Base-by-base conservation (phyloP, 2,329 filamentous ascomycete species). In the Simplicillium sp. region DNA sequence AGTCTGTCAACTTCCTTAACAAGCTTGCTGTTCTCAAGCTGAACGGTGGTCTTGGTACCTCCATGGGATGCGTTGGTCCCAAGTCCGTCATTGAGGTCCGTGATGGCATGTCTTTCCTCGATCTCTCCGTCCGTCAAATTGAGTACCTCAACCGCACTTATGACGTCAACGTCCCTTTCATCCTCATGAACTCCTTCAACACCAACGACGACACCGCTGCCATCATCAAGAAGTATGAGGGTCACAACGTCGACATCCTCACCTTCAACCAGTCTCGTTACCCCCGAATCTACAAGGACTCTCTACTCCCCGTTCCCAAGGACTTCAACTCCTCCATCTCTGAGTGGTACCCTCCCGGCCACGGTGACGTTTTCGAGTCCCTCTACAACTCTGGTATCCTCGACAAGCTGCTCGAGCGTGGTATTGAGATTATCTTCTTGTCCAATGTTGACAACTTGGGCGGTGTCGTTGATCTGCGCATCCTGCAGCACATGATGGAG, bases 141-240 rank as follows among this genome's bases (percentile, higher is more conserved):
- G 92, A 98, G 73, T 94, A 88, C 75, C 83, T 98, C 54, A 98
- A 98, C 83, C 85, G 89, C 66, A 97, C 88, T 50, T 97, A 96
- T 73, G 79, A 84, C 55, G 87, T 94, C 65, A 97, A 96, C 62
- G 92, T 98, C 29, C 92, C 92, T 37, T 96, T 98, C 67, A 82
- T 98, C 53, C 82, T 98, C 55, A 98, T 98, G 92, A 98, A 98
- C 82, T 97, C 92, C 42, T 98, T 98, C 85, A 98, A 98, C 80
- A 98, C 92, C 62, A 89, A 98, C 65, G 80, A 90, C 57, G 92
- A 98, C 62, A 98, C 92, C 39, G 88, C 89, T 48, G 88, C 87
- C 68, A 98, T 98, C 70, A 98, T 98, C 75, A 98, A 98, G 82
- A 98, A 98, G 76, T 98, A 97, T 71, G 90, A 98, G 73, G 92